Evolutionary conservation across 148 eudicot species (phyloP), one percentile per base, ranked within the genome.

Genomic region (Selenicereus undatus): DNA sequence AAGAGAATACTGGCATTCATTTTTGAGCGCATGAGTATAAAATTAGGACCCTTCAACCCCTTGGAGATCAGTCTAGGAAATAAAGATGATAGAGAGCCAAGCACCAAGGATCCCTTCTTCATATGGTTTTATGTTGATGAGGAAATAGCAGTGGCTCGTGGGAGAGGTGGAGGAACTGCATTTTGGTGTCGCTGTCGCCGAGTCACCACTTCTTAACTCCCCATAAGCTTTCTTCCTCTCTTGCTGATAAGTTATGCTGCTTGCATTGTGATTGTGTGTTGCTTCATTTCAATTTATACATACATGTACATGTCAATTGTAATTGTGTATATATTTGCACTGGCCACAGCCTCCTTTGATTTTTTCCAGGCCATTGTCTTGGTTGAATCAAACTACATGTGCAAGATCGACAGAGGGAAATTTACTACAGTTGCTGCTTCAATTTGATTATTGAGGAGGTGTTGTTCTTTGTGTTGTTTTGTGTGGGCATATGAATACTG

Each of bases 81-180:
- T 50, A 79, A 89, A 82, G 94, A 92, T 21, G 88, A 91, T 24
- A 88, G 86, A 77, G 95, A 91, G 80, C 99, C 98, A 8, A 89
- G 86, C 89, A 88, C 79, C 60, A 90, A 91, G 80, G 90, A 90
- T 80, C 97, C 99, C 13, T 93, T 96, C 88, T 96, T 96, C 87
- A 86, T 90, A 75, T 93, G 99, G 99, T 92, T 89, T 81, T 96
- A 93, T 82, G 78, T 93, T 26, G 99, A 96, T 75, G 98, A 95
- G 82, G 98, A 95, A 82, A 91, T 95, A 73, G 97, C 97, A 4
- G 97, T 95, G 71, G 98, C 98, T 66, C 97, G 97, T 74, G 98
- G 98, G 29, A 86, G 83, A 84, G 90, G 98, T 76, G 98, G 98
- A 21, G 98, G 98, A 27, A 95, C 99, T 69, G 99, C 99, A 12